These are phyloP conservation scores for Aspergillus pseudoterreus DNA, from an alignment of 2,329 filamentous ascomycete species.

Conservation along the genomic window DNA sequence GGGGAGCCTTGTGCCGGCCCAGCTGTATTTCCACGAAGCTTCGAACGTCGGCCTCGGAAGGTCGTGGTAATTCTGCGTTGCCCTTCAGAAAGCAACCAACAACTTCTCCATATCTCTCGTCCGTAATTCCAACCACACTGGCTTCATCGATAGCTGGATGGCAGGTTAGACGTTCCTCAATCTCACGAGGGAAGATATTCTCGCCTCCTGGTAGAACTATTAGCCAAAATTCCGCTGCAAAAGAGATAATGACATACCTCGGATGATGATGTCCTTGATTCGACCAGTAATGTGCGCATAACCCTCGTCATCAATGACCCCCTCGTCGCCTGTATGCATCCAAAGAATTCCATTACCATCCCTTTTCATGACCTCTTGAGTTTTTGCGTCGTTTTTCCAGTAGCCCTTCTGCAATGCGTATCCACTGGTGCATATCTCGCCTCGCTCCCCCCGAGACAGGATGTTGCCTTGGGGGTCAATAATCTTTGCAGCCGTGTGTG, in stretches of 20 bases:
- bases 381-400: constrained; percentile 36
- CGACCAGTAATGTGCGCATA: constrained; percentile 68
- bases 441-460: constrained; percentile 59
- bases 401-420: constrained; percentile 62
- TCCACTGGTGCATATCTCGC: constrained; percentile 70
- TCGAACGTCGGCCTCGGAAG: neutral
- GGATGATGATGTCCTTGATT: constrained; percentile 74
- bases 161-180: constrained; percentile 62
- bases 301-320: constrained; percentile 50
- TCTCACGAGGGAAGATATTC: constrained; percentile 67
- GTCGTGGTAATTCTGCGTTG: no score
- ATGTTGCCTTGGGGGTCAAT: constrained; percentile 62
- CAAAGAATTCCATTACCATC: constrained; percentile 55
- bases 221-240: neutral
- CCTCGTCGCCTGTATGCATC: constrained; percentile 60
- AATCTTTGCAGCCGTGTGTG: constrained; percentile 73
- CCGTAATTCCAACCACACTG: constrained; percentile 58
- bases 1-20: constrained; percentile 4
- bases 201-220: constrained; percentile 52
- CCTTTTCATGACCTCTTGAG: constrained; percentile 62
- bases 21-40: constrained; percentile 40
- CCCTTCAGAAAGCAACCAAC: constrained; percentile 44
- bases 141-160: constrained; percentile 59
- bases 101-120: constrained; percentile 46
- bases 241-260: constrained; percentile 41